Percentiles rank a stretch among this genome's conserved stretches.
Conservation (phyloP, 208 protist species). For the Leishmania martiniquensis region DNA sequence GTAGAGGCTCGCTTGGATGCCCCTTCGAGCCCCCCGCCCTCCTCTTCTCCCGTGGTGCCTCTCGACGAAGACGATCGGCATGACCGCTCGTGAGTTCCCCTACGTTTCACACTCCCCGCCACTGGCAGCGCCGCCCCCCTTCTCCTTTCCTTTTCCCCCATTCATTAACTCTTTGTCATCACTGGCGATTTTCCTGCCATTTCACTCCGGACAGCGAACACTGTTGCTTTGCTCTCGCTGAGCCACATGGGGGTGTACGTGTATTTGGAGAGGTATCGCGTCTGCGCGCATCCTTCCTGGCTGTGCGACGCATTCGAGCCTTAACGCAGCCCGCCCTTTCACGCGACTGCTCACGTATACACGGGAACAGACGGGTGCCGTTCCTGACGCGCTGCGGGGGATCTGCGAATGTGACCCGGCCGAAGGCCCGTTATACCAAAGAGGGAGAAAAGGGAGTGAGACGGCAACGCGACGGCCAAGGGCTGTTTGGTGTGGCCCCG, state of each 20-base stretch:
- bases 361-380: background rate
- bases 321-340: background rate
- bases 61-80: background rate
- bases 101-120: too few relatives aligned
- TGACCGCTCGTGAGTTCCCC: background rate
- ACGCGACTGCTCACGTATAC: background rate
- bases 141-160: background rate
- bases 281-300: background rate
- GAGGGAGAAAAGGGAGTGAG: background rate
- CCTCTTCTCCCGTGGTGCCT: background rate
- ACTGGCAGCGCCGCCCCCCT: background rate
- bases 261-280: background rate
- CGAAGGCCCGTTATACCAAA: background rate
- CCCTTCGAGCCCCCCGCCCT: background rate
- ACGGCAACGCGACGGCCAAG: too few relatives aligned
- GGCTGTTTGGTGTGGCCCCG: too few relatives aligned
- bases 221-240: background rate
- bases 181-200: background rate
- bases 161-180: background rate
- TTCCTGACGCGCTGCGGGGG: background rate
- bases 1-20: background rate
- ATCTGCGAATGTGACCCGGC: background rate
- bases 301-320: background rate
- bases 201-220: background rate
- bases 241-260: background rate